phyloP scores from a whole-genome alignment of 2,329 filamentous ascomycete genomes.

The Nigrograna mackinnonii region DNA sequence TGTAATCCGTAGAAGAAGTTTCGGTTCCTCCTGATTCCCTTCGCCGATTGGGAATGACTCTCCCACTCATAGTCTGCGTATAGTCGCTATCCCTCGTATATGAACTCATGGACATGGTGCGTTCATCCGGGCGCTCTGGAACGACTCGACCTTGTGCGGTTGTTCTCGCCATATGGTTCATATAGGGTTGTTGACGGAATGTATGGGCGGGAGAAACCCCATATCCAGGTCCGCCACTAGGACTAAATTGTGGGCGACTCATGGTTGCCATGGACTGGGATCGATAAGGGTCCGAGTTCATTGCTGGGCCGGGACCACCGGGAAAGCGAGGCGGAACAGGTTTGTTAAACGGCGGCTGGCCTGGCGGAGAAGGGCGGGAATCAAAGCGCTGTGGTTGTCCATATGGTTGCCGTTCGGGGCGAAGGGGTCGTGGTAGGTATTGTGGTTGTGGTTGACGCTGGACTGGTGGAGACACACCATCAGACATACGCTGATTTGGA shows the following conservation, averaged over 20 bases:
- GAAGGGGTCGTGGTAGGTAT: constrained; percentile 62
- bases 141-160: constrained; percentile 91
- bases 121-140: constrained; percentile 87
- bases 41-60: constrained; percentile 80
- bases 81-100: constrained; percentile 78
- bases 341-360: constrained; percentile 56
- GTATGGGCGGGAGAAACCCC: constrained; percentile 68
- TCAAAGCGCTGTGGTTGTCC: constrained; percentile 73
- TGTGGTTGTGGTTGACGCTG: constrained; percentile 56
- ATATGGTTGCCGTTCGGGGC: constrained; percentile 70
- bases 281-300: constrained; percentile 84
- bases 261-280: constrained; percentile 89
- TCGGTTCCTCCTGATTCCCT: constrained; percentile 56
- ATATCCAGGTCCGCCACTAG: constrained; percentile 35
- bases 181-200: constrained; percentile 78
- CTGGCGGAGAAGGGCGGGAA: constrained; percentile 53
- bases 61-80: constrained; percentile 86
- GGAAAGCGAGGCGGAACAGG: constrained; percentile 61
- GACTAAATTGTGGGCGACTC: constrained; percentile 73
- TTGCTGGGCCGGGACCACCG: constrained; percentile 60
- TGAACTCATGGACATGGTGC: constrained; percentile 94
- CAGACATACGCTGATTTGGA: constrained; percentile 32
- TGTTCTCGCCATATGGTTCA: constrained; percentile 70
- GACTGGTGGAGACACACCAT: constrained; percentile 34
- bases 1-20: constrained; percentile 18